Percentiles rank a stretch among this genome's conserved stretches.
Conservation (phyloP, 768 basidiomycete species). For the Panaeolus cyanescens region DNA sequence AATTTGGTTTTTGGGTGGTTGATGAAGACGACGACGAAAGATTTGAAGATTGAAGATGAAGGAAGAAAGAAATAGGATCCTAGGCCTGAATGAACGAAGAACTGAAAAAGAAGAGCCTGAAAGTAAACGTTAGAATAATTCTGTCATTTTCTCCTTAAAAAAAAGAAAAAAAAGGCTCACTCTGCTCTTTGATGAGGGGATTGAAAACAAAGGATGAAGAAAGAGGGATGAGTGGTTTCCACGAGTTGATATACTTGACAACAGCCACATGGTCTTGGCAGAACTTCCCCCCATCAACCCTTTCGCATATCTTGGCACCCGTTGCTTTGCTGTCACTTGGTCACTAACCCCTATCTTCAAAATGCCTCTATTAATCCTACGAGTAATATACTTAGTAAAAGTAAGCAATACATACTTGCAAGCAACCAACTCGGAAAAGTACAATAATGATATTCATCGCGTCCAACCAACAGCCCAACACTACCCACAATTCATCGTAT, state of each 20-base stretch:
- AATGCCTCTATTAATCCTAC: too few relatives aligned
- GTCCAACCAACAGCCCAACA: not conserved
- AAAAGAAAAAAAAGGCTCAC: constrained; percentile 19
- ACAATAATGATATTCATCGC: not conserved
- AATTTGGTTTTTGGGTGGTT: constrained; percentile 5
- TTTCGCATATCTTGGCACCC: not conserved
- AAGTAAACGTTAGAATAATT: not conserved
- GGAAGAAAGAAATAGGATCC: constrained; percentile 6
- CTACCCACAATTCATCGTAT: too few relatives aligned
- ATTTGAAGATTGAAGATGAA: constrained; percentile 11
- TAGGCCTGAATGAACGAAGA: constrained; percentile 3
- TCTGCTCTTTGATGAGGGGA: constrained; percentile 30
- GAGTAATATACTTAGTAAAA: too few relatives aligned
- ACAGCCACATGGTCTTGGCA: constrained; percentile 1
- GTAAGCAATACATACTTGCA: too few relatives aligned
- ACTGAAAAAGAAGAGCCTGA: constrained; percentile 3
- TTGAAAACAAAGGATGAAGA: constrained; percentile 13
- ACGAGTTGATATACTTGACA: not conserved
- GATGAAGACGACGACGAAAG: constrained; percentile 4
- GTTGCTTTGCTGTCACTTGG: not conserved
- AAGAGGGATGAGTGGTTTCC: not conserved
- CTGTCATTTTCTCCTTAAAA: not conserved
- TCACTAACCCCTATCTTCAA: not conserved
- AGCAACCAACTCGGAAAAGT: not conserved
- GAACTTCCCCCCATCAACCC: too few relatives aligned